A percentile compares a stretch with the other conserved stretches of the same genome.
phyloP scores from a whole-genome alignment of 805 yeast genomes.

The Kodamaea nitidulidarum region DNA sequence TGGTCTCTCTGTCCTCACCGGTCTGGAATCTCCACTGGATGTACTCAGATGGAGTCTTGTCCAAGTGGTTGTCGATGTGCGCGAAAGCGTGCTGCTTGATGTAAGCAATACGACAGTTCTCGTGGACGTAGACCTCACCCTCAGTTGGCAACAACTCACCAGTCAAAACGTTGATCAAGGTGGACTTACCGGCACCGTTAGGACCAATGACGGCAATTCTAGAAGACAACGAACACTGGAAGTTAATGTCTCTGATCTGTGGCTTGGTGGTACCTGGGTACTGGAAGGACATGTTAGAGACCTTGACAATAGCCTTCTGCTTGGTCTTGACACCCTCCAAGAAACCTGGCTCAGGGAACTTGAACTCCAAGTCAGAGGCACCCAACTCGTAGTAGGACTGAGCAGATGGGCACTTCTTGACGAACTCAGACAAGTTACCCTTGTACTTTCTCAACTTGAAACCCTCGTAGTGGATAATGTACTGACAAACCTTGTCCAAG shows the following conservation, averaged over 20 bases:
- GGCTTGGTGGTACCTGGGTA: conserved; percentile 98
- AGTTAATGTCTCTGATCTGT: conserved; percentile 83
- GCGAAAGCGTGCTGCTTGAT: conserved; percentile 99
- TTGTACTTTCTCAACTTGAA: conserved; percentile 99
- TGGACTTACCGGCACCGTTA: conserved; percentile 99
- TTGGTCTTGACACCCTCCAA: conserved; percentile 99
- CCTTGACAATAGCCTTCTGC: conserved; percentile 99
- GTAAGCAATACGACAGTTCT: conserved; percentile 99
- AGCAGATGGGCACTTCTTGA: conserved; percentile 98
- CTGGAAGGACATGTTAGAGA: conserved; percentile 96
- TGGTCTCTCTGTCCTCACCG: conserved; percentile 99
- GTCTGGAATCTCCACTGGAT: conserved; percentile 99
- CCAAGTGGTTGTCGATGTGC: conserved; percentile 97
- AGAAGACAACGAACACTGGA: conserved; percentile 99
- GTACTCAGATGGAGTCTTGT: conserved; percentile 99
- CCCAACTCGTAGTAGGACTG: conserved; percentile 98
- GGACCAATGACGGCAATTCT: conserved; percentile 99
- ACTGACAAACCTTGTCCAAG: conserved; percentile 95
- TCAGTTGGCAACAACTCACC: conserved; percentile 98
- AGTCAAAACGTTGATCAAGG: conserved; percentile 96
- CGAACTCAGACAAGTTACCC: conserved; percentile 99
- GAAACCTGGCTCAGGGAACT: conserved; percentile 99
- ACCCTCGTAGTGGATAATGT: conserved; percentile 99
- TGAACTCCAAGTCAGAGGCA: conserved; percentile 95
- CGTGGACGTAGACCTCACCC: conserved; percentile 99